Conservation (phyloP, 805 yeast genomes). For the Myxozyma neotropica region DNA sequence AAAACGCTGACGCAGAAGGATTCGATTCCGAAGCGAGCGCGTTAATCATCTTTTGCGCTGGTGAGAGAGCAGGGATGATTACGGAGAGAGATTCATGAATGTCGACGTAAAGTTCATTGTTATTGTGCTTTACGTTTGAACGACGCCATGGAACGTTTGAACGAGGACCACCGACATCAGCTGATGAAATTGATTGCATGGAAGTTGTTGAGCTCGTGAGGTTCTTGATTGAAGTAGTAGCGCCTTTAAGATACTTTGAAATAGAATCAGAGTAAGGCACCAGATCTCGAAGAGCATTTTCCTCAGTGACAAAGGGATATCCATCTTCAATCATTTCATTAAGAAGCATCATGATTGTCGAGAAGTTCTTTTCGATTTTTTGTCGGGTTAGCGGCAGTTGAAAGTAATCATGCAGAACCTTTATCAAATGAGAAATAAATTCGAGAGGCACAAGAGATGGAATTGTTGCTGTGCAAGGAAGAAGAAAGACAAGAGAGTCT, state of each 20-base stretch:
- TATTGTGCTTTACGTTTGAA: conserved; percentile 66
- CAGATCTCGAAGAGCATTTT: conserved; percentile 66
- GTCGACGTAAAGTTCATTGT: conserved; percentile 87
- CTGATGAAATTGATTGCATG: conserved; percentile 19
- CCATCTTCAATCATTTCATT: conserved; percentile 81
- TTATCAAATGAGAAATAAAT: conserved; percentile 55
- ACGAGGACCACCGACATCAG: conserved; percentile 28
- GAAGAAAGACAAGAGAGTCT: conserved; percentile 37
- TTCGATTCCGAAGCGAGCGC: conserved; percentile 5
- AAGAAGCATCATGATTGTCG: conserved; percentile 67
- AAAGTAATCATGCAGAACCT: conserved; percentile 61
- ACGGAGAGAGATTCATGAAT: conserved; percentile 56
- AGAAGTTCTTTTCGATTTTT: conserved; percentile 63
- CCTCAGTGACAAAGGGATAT: conserved; percentile 69
- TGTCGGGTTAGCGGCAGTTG: conserved; percentile 46
- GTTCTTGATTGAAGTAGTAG: conserved; percentile 33
- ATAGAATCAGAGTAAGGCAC: conserved; percentile 67
- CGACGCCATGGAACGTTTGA: conserved; percentile 75
- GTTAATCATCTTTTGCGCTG: conserved; percentile 23
- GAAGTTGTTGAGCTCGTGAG: conserved; percentile 21
- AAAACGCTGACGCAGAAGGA: conserved; percentile 37
- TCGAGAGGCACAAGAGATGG: conserved; percentile 61
- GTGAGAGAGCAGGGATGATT: conserved; percentile 31
- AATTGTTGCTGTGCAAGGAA: conserved; percentile 40
- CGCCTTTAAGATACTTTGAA: conserved; percentile 50